Base-by-base conservation (phyloP, 768 basidiomycete genomes). In the Lactarius indigo region DNA sequence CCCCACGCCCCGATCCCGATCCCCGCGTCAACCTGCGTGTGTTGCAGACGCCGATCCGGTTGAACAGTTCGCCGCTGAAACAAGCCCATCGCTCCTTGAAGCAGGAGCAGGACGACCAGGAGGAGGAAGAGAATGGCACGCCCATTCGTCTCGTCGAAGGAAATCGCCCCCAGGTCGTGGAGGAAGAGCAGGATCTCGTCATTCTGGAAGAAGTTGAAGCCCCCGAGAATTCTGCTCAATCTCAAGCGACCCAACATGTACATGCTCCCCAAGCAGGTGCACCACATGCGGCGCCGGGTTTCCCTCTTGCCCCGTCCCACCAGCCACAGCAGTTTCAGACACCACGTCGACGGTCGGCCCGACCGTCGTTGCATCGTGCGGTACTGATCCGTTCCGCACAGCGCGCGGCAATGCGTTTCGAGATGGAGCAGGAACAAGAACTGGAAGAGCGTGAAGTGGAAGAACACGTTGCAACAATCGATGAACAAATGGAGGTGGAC, bases 371-470 rank as follows among this genome's bases (percentile, higher is more conserved):
- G 1, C 89, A 91, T 70, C 84, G 85, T 15, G 86, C 87, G 0
- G 89, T 91, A 2, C 78, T 91, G 12, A 84, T 91, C 15, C 82
- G 88, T 12, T 88, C 86, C 44, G 88, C 87, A 0, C 88, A 90
- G 71, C 80, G 87, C 17, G 84, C 84, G 0, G 82, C 84, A 0
- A 63, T 84, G 70, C 78, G 79, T 44, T 79, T 81, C 5, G 87
- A 85, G 70, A 79, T 78, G 62, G 85, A 86, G 65, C 75, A 71
- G 39, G 81, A 84, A 63, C 82, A 85, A 64, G 80, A 84, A 55
- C 80, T 79, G 57, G 78, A 82, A 62, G 83, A 85, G 41, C 64
- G 57, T 17, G 70, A 71, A 58, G 63, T 70, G 28, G 70, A 70
- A 37, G 68, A 47, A 28, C 58, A 63, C 41, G 68, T 69, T 10